These are phyloP conservation scores for Simplicillium sp. DNA, from an alignment of 2,329 filamentous ascomycete genomes.

Conservation along the genomic window DNA sequence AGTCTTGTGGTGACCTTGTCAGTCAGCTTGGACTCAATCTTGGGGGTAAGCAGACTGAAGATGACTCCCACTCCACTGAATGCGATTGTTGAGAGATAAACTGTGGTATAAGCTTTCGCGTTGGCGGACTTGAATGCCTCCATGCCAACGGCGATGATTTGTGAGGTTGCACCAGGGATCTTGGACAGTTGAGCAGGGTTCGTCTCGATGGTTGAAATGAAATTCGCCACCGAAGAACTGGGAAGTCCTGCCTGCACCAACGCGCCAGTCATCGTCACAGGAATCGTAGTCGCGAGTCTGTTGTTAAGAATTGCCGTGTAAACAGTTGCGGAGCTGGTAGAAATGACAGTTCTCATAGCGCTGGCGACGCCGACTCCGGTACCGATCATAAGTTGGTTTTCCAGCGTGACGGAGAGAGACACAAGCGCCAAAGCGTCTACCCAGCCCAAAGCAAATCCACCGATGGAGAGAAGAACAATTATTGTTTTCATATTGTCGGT, in stretches of 20 bases:
- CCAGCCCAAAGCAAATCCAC: slow-evolving; percentile 18
- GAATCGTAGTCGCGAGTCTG: slow-evolving; percentile 9
- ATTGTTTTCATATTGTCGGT: slow-evolving; percentile 12
- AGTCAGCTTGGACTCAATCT: slow-evolving; percentile 8
- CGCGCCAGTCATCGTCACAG: slow-evolving; percentile 14
- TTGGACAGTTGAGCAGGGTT: slow-evolving; percentile 3
- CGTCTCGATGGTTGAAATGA: slow-evolving; percentile 14
- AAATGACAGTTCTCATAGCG: slow-evolving; percentile 13
- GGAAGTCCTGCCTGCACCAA: slow-evolving; percentile 18
- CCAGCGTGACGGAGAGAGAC: slow-evolving; percentile 11
- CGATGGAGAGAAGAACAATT: slow-evolving; percentile 6
- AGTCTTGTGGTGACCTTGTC: slow-evolving; percentile 5
- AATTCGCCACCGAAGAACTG: slow-evolving; percentile 13
- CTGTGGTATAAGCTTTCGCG: slow-evolving; percentile 17
- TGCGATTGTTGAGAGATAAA: slow-evolving; percentile 17
- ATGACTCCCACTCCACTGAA: slow-evolving; percentile 15
- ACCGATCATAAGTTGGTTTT: slow-evolving; percentile 14
- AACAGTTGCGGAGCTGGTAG: slow-evolving; percentile 13
- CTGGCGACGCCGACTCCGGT: slow-evolving; percentile 16
- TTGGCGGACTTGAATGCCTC: slow-evolving; percentile 17
- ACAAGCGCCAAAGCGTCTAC: slow-evolving; percentile 16
- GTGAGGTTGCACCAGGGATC: slow-evolving; percentile 16
- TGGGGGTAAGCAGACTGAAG: slow-evolving; percentile 7
- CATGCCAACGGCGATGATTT: slow-evolving; percentile 14
- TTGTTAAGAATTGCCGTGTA: slow-evolving; percentile 18